These are phyloP conservation scores for Debaryomyces castellii DNA, from an alignment of 805 yeast species.

Conservation along the genomic window DNA sequence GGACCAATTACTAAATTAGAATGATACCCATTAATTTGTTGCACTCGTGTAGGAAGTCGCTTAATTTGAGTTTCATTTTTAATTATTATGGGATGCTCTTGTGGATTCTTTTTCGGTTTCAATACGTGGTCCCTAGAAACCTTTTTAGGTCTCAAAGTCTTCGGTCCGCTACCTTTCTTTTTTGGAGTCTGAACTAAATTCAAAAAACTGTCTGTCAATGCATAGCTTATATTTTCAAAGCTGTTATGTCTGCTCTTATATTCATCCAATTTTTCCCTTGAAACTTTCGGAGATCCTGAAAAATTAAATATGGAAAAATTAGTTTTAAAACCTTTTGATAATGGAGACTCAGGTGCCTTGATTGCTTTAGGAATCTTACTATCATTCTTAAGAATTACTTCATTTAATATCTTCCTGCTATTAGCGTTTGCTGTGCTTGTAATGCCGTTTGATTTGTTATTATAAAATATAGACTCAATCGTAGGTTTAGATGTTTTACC, in stretches of 20 bases:
- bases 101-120: conserved; percentile 7
- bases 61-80: conserved; percentile 28
- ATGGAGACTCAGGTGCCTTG: conserved; percentile 2
- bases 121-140: conserved; percentile 14
- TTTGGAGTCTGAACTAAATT: conserved; percentile 16
- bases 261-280: conserved; percentile 1
- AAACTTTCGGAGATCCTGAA: conserved; percentile 15
- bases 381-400: conserved; percentile 14
- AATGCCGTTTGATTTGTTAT: conserved; percentile 1
- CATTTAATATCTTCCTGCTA: conserved; percentile 15
- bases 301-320: conserved; percentile 17
- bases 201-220: conserved; percentile 30
- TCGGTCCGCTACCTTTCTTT: neutral
- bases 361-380: neutral
- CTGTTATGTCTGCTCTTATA: conserved; percentile 14
- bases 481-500: conserved; percentile 23
- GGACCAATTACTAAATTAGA: conserved; percentile 43
- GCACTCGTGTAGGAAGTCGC: conserved; percentile 27
- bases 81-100: conserved; percentile 21
- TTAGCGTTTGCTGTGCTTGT: conserved; percentile 7
- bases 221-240: conserved; percentile 21
- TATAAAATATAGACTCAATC: conserved; percentile 29
- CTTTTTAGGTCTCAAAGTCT: conserved; percentile 1
- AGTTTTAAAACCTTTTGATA: conserved; percentile 4
- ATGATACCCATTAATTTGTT: conserved; percentile 33